Evolutionary conservation across 2,329 filamentous ascomycete genomes (phyloP), one percentile per base, ranked within the genome.

Genomic region (Venturiaceae sp.): DNA sequence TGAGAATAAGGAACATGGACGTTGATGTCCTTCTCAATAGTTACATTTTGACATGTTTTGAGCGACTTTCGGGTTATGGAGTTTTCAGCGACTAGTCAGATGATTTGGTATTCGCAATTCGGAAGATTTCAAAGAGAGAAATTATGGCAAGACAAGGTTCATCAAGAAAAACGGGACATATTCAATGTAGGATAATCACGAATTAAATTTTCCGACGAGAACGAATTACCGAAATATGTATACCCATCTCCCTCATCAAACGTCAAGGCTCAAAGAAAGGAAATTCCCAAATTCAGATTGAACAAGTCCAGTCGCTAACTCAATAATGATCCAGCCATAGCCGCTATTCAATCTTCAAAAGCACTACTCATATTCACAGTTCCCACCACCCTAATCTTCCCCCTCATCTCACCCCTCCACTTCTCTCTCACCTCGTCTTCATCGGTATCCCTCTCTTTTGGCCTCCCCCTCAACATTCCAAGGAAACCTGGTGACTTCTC

Each of bases 271-370:
- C 11, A 46, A 5, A 23, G 8, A 26, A 50, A 32, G 23, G 37
- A n/a, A 50, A 13, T 5, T 3, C 2, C 4, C 16, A 28, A 30
- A 47, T n/a, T n/a, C n/a, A 30, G 41, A 2, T 28, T 8, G 9
- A 47, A 47, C 14, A 5, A 28, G 3, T 5, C 14, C 36, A 16
- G 19, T 13, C n/a, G 4, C 37, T 9, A 41, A 54, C n/a, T n/a
- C n/a, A n/a, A 53, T 21, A 23, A 7, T 21, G 19, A 28, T 28
- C 23, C 26, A 11, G 16, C 9, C n/a, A 6, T 3, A 36, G 21
- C 32, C 47, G 21, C 28, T 6, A 6, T n/a, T 39, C 52, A 54
- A 54, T 54, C 52, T n/a, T 36, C 52, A 36, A 54, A 54, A 54
- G 36, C 52, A 23, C 32, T 54, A 6, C 19, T 36, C 52, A 36